Base-by-base conservation (phyloP, 2,329 filamentous ascomycete species). In the Fusarium succisae region DNA sequence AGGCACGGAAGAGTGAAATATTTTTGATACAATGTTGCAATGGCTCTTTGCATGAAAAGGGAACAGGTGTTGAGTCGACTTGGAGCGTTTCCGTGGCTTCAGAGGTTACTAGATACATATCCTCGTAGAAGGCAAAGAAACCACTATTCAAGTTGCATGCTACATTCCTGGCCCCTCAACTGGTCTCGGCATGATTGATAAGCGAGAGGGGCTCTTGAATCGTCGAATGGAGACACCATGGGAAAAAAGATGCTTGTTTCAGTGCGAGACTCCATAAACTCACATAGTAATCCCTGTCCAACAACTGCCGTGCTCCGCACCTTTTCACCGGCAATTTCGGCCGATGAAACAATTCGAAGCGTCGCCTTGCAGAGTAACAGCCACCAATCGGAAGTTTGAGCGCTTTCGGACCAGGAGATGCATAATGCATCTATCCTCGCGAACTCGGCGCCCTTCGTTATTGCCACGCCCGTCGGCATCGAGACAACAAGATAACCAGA, bases 11-110 rank as follows among this genome's bases (percentile, higher is more conserved):
- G 8, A 10, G 35, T 37, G 35, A 1, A 2, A 37, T 26, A 26
- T 26, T 26, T 37, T 17, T 9, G 15, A 37, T 18, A 10, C 8
- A 37, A 2, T 5, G 35, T 37, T 37, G 1, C 1, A 37, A 37
- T 37, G 8, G 17, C 35, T 18, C 0, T 18, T 37, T 37, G 35
- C 1, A 5, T 37, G 1, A 18, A 15, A 8, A n/a, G 10, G 6
- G 4, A 4, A 48, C 6, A 30, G 14, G 0, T 50, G 22, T 12
- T 32, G 15, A 12, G 14, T 9, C 4, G 28, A n/a, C 5, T n/a
- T 50, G 3, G 10, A n/a, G 20, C 4, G 28, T 32, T 12, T n/a
- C 8, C 15, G 1, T 13, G 5, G 10, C 22, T 11, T 30, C 14
- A 30, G 4, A n/a, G 14, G 4, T 3, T 32, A 17, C 20, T 3